Evolutionary conservation across 148 eudicot genomes (phyloP).

Genomic region (Vaccinium myrtillus): DNA sequence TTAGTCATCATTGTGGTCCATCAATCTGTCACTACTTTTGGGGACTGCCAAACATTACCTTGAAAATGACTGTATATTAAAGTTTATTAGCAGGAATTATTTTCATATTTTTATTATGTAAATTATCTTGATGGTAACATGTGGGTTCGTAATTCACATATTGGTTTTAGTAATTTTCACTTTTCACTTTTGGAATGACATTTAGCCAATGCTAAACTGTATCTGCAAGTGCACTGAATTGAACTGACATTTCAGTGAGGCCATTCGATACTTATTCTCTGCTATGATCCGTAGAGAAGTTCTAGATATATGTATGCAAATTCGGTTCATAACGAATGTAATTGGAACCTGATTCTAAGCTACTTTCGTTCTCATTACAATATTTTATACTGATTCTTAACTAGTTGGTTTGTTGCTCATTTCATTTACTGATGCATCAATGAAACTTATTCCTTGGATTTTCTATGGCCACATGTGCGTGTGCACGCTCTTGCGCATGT

Average conservation of each 20-base stretch:
- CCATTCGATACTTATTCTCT: not conserved
- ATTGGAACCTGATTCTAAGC: not conserved
- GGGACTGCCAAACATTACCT: not conserved
- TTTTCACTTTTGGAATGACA: conserved; percentile 1
- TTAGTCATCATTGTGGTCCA: not conserved
- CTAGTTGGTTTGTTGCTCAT: conserved; percentile 3
- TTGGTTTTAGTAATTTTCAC: not conserved
- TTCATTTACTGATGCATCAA: not conserved
- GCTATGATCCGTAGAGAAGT: not conserved
- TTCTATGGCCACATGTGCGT: not conserved
- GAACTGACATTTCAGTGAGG: not conserved
- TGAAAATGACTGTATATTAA: not conserved
- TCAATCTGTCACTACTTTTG: not conserved
- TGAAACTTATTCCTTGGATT: not conserved
- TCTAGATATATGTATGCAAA: not conserved
- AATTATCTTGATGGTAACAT: not conserved
- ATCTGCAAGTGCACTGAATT: not conserved
- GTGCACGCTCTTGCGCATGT: not conserved
- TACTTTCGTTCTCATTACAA: not conserved
- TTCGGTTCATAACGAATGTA: not conserved
- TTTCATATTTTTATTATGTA: not conserved
- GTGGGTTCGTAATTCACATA: not conserved
- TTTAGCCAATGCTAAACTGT: conserved; percentile 1
- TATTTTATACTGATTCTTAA: not conserved
- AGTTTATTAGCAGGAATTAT: not conserved